Evolutionary conservation across 2,329 filamentous ascomycete species (phyloP).

Genomic region (Colletotrichum orbiculare): DNA sequence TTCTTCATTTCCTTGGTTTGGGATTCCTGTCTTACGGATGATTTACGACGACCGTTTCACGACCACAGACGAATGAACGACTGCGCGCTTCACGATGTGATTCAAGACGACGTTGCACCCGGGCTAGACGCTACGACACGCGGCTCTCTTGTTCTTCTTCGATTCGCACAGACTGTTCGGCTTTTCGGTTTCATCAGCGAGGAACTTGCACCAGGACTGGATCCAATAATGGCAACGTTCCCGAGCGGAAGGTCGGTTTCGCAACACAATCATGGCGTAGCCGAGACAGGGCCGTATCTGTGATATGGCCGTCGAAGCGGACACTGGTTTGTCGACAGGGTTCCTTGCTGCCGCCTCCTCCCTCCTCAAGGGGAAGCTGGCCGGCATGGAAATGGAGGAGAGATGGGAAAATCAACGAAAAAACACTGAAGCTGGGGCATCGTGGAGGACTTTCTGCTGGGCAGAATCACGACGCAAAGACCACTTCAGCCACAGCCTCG

Average conservation of each 20-base stretch:
- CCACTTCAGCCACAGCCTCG: conserved; percentile 31
- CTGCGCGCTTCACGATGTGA: conserved; percentile 43
- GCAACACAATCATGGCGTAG: conserved; percentile 48
- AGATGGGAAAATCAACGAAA: conserved; percentile 41
- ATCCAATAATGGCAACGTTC: conserved; percentile 40
- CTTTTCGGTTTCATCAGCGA: conserved; percentile 35
- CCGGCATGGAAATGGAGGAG: conserved; percentile 44
- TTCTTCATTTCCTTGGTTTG: conserved; percentile 49
- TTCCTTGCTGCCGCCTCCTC: conserved; percentile 40
- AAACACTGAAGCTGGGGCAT: conserved; percentile 46
- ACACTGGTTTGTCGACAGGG: conserved; percentile 59
- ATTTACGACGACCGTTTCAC: conserved; percentile 58
- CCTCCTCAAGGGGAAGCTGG: conserved; percentile 30
- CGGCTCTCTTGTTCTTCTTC: conserved; percentile 33
- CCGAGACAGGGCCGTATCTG: conserved; percentile 50
- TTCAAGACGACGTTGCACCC: conserved; percentile 41
- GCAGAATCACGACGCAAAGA: conserved; percentile 43
- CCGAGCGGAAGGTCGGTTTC: conserved; percentile 43
- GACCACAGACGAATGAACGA: conserved; percentile 52
- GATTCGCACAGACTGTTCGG: conserved; percentile 37
- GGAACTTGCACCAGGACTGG: conserved; percentile 43
- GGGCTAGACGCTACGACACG: conserved; percentile 47
- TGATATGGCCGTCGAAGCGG: conserved; percentile 51
- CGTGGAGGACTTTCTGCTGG: conserved; percentile 44
- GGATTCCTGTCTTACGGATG: conserved; percentile 58